Conservation (phyloP, 345 rosid genomes). For the Geranium rotundifolium region DNA sequence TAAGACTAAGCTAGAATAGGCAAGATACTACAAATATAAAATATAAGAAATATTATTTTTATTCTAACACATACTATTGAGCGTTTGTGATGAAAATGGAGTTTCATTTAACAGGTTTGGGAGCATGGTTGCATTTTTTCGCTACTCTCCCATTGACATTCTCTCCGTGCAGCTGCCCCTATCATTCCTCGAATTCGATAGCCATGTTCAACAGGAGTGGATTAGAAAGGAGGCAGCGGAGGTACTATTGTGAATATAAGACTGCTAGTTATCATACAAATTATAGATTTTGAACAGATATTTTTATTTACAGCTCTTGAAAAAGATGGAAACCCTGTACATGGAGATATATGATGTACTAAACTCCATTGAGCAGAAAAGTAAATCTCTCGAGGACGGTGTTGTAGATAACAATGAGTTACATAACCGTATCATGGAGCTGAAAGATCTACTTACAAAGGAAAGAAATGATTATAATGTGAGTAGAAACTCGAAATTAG, state of each 20-base stretch:
- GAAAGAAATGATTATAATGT: slow-evolving; percentile 67
- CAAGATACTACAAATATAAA: no score
- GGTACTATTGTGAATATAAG: slow-evolving; percentile 21
- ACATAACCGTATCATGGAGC: slow-evolving; percentile 34
- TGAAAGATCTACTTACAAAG: slow-evolving; percentile 53
- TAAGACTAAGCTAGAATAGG: no score
- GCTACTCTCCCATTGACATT: slow-evolving; percentile 88
- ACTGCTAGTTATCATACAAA: background rate
- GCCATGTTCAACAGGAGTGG: slow-evolving; percentile 58
- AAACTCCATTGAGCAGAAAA: slow-evolving; percentile 45
- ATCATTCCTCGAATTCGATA: slow-evolving; percentile 53
- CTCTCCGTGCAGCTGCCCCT: slow-evolving; percentile 74
- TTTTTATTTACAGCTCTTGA: slow-evolving; percentile 40
- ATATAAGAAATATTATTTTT: no score
- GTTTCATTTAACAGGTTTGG: slow-evolving; percentile 53
- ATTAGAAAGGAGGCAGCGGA: slow-evolving; percentile 69
- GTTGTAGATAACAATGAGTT: slow-evolving; percentile 31
- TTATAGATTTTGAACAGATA: no score
- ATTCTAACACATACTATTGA: no score
- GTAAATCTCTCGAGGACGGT: slow-evolving; percentile 35
- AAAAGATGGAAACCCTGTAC: slow-evolving; percentile 49
- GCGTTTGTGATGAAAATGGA: slow-evolving; percentile 7
- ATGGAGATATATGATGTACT: slow-evolving; percentile 51
- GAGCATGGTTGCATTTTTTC: slow-evolving; percentile 92
- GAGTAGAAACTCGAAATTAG: slow-evolving; percentile 14